Percentiles rank a stretch among this genome's conserved stretches.
Conservation (phyloP, 257 asterid genomes). For the Mitragyna speciosa region DNA sequence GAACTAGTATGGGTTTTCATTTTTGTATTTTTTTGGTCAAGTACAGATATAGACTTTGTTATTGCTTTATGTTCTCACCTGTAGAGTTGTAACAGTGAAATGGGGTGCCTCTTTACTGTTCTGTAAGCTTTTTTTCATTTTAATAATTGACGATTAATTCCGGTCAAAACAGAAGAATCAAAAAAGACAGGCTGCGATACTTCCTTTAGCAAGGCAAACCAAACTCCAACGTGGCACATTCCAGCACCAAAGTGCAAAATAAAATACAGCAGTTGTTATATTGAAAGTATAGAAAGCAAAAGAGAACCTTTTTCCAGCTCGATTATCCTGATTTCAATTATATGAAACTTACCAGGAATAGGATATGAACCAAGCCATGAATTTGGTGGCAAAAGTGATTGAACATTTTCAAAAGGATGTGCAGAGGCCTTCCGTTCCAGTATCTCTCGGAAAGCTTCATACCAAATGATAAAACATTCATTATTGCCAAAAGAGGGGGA, state of each 20-base stretch:
- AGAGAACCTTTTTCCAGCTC: background rate
- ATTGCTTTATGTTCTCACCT: background rate
- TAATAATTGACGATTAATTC: background rate
- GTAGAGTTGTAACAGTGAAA: background rate
- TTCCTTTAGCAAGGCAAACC: background rate
- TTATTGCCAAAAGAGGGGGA: background rate
- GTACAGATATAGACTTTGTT: background rate
- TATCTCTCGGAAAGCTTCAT: conserved; percentile 82
- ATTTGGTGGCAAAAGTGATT: conserved; percentile 74
- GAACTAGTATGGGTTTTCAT: background rate
- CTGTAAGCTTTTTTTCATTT: background rate
- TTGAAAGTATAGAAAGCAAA: no score
- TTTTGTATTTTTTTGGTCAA: no score
- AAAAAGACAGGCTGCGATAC: background rate
- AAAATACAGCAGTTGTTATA: background rate
- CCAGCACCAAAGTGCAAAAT: background rate
- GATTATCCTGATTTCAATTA: background rate
- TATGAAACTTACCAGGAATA: conserved; percentile 63
- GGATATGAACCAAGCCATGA: conserved; percentile 87
- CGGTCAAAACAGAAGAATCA: background rate
- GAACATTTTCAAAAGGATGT: conserved; percentile 93
- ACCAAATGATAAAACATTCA: conserved; percentile 21
- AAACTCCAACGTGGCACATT: conserved; percentile 2
- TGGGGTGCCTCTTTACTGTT: background rate
- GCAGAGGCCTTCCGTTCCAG: conserved; percentile 90